Evolutionary conservation across 2,329 filamentous ascomycete species (phyloP), one percentile per base, ranked within the genome.

Genomic region (Claviceps africana): DNA sequence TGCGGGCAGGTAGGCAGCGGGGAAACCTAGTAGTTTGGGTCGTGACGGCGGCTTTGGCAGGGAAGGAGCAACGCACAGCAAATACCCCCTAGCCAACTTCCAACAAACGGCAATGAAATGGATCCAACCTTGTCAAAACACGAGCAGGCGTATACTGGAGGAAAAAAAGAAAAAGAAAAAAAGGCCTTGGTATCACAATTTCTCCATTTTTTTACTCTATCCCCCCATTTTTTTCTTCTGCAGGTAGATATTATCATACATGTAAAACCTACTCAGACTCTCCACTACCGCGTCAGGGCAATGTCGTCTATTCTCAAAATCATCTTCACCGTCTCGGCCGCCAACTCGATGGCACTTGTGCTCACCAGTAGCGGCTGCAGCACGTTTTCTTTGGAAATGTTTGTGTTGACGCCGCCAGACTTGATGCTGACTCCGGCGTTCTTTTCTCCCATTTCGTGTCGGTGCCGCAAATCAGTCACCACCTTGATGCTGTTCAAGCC

Each of bases 311-410:
- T 82, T 65, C 79, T 76, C 64, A 83, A 67, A 65, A 83, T 82
- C 88, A 95, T 93, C 82, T 97, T 98, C 62, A 97, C 93, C 55
- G 93, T 98, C 78, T 98, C 93, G 8, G 91, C 90, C 31, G 93
- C 93, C 69, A 98, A 72, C 75, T 98, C 91, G 62, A 98, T 93
- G 25, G 93, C 89, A 69, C 91, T 97, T 53, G 93, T 98, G 77
- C 89, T 95, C 56, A 98, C 93, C 56, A 98, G 74, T 65, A 98
- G 75, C 19, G 93, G 93, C 74, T 98, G 93, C 66, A 98, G 76
- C 52, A 98, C 93, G 59, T 95, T 95, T 76, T 96, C 90, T 68
- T 95, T 91, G 54, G 86, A 85, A 65, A 97, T 97, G 72, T 98
- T 94, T 60, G 86, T 83, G 78, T 95, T 96, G 58, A 98, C 93